These are phyloP conservation scores for Neurospora sp. DNA, from an alignment of 495 filamentous ascomycete genomes.

Conservation along the genomic window DNA sequence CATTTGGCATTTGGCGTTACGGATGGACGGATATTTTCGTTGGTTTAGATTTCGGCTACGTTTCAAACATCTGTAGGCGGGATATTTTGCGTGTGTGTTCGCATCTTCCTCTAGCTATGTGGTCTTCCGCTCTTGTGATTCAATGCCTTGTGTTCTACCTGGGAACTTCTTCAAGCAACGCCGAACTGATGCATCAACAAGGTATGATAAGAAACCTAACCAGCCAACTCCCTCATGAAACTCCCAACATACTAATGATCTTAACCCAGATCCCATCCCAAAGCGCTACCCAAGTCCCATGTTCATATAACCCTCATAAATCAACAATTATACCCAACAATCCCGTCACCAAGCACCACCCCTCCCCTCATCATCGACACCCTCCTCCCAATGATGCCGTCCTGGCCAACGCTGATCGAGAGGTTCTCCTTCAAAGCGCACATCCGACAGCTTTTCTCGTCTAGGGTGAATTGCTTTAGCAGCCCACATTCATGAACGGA, in stretches of 20 bases:
- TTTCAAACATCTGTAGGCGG: not conserved
- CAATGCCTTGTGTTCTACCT: not conserved
- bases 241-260: not conserved
- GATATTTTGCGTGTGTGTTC: not conserved
- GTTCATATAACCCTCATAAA: not conserved
- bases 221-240: not conserved
- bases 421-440: slow-evolving; percentile 21
- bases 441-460: not conserved
- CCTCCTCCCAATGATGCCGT: slow-evolving; percentile 38
- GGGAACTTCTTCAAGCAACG: not conserved
- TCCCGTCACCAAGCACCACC: slow-evolving; percentile 32
- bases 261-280: not conserved
- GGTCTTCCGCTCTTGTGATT: not conserved
- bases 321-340: slow-evolving; percentile 34
- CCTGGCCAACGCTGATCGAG: slow-evolving; percentile 28
- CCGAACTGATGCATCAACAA: not conserved
- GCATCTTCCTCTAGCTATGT: not conserved
- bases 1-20: not conserved
- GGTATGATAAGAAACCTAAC: not conserved
- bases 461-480: slow-evolving; percentile 22
- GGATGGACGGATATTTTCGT: not conserved
- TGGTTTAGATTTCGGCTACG: not conserved
- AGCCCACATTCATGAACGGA: slow-evolving; percentile 23
- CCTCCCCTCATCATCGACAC: slow-evolving; percentile 27
- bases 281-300: not conserved